phyloP scores from a whole-genome alignment of 1,284 basidiomycete species.

The Cryptococcus sp. region DNA sequence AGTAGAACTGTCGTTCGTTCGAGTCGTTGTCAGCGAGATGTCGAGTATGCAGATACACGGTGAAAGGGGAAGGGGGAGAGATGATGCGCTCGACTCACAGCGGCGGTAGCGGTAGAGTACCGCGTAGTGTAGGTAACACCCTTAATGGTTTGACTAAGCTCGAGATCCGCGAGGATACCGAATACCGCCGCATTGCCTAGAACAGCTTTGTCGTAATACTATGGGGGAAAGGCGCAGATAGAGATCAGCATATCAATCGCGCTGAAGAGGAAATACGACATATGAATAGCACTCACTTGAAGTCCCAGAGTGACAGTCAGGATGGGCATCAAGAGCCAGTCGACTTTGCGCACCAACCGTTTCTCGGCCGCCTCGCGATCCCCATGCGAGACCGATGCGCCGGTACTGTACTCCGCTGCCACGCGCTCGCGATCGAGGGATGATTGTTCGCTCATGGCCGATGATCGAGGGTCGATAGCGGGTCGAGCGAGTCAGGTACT shows the following conservation, averaged over 20 bases:
- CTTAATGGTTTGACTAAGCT: conserved; percentile 42
- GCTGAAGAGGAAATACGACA: not conserved
- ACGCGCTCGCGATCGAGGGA: too few species aligned
- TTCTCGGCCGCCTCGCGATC: conserved; percentile 19
- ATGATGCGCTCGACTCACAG: conserved; percentile 16
- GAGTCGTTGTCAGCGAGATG: conserved; percentile 1
- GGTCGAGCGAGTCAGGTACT: too few species aligned
- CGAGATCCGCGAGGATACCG: conserved; percentile 56
- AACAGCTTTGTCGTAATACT: conserved; percentile 57
- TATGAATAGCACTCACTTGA: conserved; percentile 32
- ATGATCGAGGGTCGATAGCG: too few species aligned
- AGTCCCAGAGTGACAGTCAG: conserved; percentile 56
- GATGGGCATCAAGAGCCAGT: conserved; percentile 51
- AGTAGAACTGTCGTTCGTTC: conserved; percentile 54
- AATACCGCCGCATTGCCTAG: conserved; percentile 57
- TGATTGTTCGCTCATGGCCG: too few species aligned
- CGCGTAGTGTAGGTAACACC: conserved; percentile 47
- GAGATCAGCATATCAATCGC: not conserved
- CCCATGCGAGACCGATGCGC: too few species aligned
- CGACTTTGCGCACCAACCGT: conserved; percentile 34
- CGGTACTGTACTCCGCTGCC: too few species aligned
- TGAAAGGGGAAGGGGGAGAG: too few species aligned
- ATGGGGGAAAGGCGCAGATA: not conserved
- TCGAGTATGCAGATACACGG: not conserved
- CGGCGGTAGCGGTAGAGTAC: conserved; percentile 50